A percentile compares a stretch with the other conserved stretches of the same genome.
phyloP scores from a whole-genome alignment of 164 flowering plant genomes.

The Tinospora cordifolia region DNA sequence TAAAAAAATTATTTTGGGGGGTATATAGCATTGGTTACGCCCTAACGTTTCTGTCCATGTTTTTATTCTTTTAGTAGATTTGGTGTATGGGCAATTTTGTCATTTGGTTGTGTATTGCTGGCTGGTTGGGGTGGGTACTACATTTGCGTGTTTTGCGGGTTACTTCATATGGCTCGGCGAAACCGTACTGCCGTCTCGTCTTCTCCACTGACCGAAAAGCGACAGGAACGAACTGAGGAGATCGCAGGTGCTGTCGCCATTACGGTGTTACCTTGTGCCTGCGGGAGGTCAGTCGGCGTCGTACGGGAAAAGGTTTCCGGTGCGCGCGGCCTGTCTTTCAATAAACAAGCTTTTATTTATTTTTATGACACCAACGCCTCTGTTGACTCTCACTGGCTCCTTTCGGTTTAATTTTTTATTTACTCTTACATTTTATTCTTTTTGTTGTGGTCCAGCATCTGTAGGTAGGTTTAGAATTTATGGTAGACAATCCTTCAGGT shows the following conservation, averaged over 20 bases:
- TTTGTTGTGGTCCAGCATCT: neutral
- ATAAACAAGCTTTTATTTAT: neutral
- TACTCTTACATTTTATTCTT: neutral
- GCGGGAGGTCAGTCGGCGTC: neutral
- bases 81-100: neutral
- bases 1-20: no score
- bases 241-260: neutral
- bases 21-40: no score
- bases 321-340: neutral
- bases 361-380: neutral
- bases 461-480: neutral
- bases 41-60: neutral
- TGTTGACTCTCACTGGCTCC: neutral
- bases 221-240: constrained; percentile 19
- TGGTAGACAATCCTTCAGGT: no score
- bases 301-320: neutral
- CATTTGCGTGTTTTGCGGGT: constrained; percentile 32
- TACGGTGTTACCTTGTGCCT: neutral
- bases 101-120: neutral
- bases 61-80: no score
- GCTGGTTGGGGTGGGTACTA: neutral
- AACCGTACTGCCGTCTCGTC: constrained; percentile 6
- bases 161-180: constrained; percentile 1
- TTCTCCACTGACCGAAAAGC: constrained; percentile 15
- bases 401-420: neutral